Evolutionary conservation across 176 grass and related monocot genomes (phyloP), one percentile per base, ranked within the genome.

Genomic region (Olyra latifolia): DNA sequence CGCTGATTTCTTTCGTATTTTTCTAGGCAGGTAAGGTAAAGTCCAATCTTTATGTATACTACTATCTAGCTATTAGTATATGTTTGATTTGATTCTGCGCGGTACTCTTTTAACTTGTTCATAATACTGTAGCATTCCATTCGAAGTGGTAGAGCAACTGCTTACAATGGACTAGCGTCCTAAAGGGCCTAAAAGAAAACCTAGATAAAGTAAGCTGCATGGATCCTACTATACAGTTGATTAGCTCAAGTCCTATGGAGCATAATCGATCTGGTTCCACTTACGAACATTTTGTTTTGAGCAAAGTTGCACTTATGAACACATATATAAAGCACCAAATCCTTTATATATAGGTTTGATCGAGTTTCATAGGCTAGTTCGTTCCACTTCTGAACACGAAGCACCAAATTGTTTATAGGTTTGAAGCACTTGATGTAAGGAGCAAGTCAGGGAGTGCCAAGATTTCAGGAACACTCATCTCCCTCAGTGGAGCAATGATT

Each of bases 391-490:
- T 25, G 10, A 58, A 58, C 22, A 58, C 22, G 4, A 20, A 24
- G 23, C 12, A 57, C 40, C 40, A 20, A 38, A 48, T 46, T 69
- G 1, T 61, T 40, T 15, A 28, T 15, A 85, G 92, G 75, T 84
- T 80, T 58, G 92, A 99, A 83, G 78, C 68, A 25, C 75, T 99
- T n/a, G 82, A 99, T 45, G n/a, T 90, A 67, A 91, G 76, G 62
- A 87, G 85, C 38, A 91, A 71, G 85, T 78, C 86, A 40, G 96
- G 96, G 57, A 81, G 75, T 3, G 83, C 91, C 71, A 99, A 99
- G 85, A 76, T 92, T 13, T 71, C 79, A 1, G 96, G 96, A 28
- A 91, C 86, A 10, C 27, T 93, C 3, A 59, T 95, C 19, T 95
- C 92, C 22, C 84, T 99, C 10, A 28, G 38, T 5, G 92, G 92